Evolutionary conservation across 2,329 filamentous ascomycete species (phyloP).

Genomic region (Curvularia hawaiiensis): DNA sequence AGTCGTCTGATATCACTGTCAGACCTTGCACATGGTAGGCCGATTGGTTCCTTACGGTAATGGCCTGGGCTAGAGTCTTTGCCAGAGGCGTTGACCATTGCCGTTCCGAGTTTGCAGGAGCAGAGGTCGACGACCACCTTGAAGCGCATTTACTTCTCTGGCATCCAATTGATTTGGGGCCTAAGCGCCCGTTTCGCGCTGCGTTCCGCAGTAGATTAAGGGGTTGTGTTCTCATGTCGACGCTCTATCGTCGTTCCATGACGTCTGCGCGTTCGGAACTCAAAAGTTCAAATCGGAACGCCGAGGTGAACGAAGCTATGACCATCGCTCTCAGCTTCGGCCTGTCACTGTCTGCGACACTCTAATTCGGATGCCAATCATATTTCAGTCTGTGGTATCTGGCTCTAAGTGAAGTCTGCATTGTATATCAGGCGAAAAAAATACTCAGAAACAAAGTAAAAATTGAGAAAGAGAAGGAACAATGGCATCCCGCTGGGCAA

Average conservation of each 20-base stretch:
- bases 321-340: constrained; percentile 24
- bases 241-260: constrained; percentile 38
- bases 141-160: constrained; percentile 24
- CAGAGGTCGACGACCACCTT: constrained; percentile 46
- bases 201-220: constrained; percentile 33
- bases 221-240: constrained; percentile 40
- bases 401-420: not conserved
- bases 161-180: constrained; percentile 10
- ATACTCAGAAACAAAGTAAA: not conserved
- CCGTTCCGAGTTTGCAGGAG: constrained; percentile 43
- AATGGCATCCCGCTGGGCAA: constrained; percentile 82
- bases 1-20: constrained; percentile 64
- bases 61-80: constrained; percentile 83
- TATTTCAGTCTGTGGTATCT: not conserved
- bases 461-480: constrained; percentile 23
- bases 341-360: constrained; percentile 4
- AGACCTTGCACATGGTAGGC: not conserved
- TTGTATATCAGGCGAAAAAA: not conserved
- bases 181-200: constrained; percentile 23
- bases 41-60: constrained; percentile 65
- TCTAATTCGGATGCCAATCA: not conserved
- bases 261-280: constrained; percentile 32
- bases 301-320: constrained; percentile 42
- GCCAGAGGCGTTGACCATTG: constrained; percentile 93
- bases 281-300: constrained; percentile 37